Evolutionary conservation across 306 rosid genomes (phyloP).

Genomic region (Mimosa pudica): DNA sequence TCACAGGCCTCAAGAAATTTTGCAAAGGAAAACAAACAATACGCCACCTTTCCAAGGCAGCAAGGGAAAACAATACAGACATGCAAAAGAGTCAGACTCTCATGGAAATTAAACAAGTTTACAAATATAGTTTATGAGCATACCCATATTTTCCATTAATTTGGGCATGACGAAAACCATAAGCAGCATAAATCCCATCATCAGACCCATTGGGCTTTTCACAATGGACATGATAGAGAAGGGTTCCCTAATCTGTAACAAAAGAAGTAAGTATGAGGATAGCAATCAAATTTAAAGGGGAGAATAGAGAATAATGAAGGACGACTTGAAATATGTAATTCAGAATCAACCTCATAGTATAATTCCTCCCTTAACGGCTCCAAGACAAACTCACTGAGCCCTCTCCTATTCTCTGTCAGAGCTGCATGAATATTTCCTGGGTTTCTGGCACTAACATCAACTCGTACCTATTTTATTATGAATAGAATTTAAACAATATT

Average conservation of each 20-base stretch:
- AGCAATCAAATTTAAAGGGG: constrained; percentile 29
- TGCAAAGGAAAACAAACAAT: constrained; percentile 21
- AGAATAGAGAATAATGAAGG: neutral
- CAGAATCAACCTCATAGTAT: constrained; percentile 78
- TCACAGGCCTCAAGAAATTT: constrained; percentile 24
- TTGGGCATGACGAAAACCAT: constrained; percentile 96
- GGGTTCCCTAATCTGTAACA: constrained; percentile 84
- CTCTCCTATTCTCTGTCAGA: constrained; percentile 86
- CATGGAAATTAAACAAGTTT: constrained; percentile 9
- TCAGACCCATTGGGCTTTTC: constrained; percentile 99
- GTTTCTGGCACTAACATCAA: constrained; percentile 96
- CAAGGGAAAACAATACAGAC: constrained; percentile 24
- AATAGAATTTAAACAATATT: constrained; percentile 15
- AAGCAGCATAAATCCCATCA: constrained; percentile 96
- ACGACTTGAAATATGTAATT: neutral
- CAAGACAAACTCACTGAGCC: constrained; percentile 71
- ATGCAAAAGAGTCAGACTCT: constrained; percentile 18
- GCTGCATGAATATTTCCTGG: constrained; percentile 99
- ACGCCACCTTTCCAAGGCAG: constrained; percentile 26
- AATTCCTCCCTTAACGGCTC: constrained; percentile 88
- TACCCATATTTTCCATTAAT: constrained; percentile 94
- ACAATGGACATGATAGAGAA: constrained; percentile 80
- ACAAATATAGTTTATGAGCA: constrained; percentile 33
- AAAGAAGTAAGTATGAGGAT: constrained; percentile 38
- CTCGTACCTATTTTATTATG: constrained; percentile 71